Conservation (phyloP, 495 filamentous ascomycete species). For the Aspergillus bertholletiae region DNA sequence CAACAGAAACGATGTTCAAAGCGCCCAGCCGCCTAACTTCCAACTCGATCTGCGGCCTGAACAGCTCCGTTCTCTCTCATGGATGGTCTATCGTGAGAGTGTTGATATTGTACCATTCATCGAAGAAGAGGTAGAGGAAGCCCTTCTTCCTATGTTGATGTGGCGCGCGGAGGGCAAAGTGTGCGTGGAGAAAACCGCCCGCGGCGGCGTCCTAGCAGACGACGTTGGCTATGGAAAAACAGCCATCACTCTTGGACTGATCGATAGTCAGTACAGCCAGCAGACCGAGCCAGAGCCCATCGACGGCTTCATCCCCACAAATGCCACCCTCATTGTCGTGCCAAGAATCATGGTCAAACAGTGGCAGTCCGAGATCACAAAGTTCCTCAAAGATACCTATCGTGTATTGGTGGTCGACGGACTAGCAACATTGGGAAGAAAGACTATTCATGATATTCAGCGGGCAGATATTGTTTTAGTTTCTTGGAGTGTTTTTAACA, state of each 20-base stretch:
- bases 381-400: constrained; percentile 48
- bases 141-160: constrained; percentile 51
- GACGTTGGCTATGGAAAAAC: constrained; percentile 85
- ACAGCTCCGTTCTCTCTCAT: constrained; percentile 57
- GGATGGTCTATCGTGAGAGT: constrained; percentile 65
- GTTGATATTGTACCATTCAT: constrained; percentile 43
- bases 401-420: constrained; percentile 42
- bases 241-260: constrained; percentile 62
- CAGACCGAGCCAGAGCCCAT: constrained; percentile 10
- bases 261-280: constrained; percentile 43
- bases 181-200: constrained; percentile 32
- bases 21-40: constrained; percentile 38
- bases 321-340: constrained; percentile 68
- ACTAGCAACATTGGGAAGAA: constrained; percentile 24
- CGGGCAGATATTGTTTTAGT: constrained; percentile 57
- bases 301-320: constrained; percentile 43
- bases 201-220: constrained; percentile 73
- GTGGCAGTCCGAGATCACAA: constrained; percentile 59
- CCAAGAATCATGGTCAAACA: constrained; percentile 61
- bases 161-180: constrained; percentile 61
- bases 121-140: constrained; percentile 69
- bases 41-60: constrained; percentile 41
- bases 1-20: constrained; percentile 40
- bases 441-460: constrained; percentile 37
- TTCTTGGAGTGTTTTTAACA: constrained; percentile 43